Base-by-base conservation (phyloP, 2,329 filamentous ascomycete species). In the Lasiodiplodia sp. region DNA sequence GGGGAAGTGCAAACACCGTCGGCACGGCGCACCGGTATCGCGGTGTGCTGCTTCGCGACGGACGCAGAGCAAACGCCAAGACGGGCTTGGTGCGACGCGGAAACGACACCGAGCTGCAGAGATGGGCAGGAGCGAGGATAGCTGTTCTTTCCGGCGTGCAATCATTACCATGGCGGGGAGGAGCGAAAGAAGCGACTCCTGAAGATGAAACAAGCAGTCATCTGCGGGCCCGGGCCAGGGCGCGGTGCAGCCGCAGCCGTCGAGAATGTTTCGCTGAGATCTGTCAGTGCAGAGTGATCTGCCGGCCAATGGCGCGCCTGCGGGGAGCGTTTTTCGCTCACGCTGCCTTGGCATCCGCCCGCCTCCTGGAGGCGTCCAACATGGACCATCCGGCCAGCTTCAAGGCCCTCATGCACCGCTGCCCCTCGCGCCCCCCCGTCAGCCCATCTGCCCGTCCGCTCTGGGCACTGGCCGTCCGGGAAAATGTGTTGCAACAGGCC, bases 181-280 rank as follows among this genome's bases (percentile, higher is more conserved):
- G 60, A 23, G 60, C 60, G 37, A 37, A 28, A 38, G 55, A 21
- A 25, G 25, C 21, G 37, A 25, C 56, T 60, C 56, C 56, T 52
- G 47, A 64, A 62, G 40, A 31, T 64, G 60, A 64, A 64, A 64
- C 60, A 25, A 49, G 28, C 44, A n/a, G 16, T 52, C 58, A 63
- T 63, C 51, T 38, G 44, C 58, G 44, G 25, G 18, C 21, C 16
- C 16, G 23, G 25, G 31, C 16, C 38, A 25, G 57, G 11, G 11
- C 60, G 60, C 18, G 38, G 47, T 8, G 23, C 28, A 21, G 25
- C 25, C 23, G 25, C 31, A 34, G 31, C 8, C 44, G 44, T 47
- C 44, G 18, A 47, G 44, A 47, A 23, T 38, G 60, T 64, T 64
- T 64, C 47, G 60, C 60, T 64, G n/a, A 52, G 60, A 64, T 64